phyloP scores from a whole-genome alignment of 352 stramenopile genomes.

The Phytophthora cryptogea region DNA sequence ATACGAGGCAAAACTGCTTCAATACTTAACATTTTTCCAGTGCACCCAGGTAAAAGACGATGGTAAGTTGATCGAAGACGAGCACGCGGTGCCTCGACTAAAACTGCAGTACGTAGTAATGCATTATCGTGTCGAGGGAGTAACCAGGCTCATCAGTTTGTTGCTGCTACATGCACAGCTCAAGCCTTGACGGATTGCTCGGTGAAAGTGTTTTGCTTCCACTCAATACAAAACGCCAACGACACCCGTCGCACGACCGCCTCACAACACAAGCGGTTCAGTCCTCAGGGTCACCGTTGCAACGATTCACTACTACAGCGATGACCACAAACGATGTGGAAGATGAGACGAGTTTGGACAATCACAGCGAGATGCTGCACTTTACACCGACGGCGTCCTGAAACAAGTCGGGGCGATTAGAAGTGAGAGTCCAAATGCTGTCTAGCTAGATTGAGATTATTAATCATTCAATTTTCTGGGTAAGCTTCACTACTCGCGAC shows the following conservation, averaged over 20 bases:
- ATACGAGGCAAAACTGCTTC: neutral
- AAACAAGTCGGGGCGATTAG: neutral
- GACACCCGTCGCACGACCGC: constrained; percentile 1
- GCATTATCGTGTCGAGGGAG: neutral
- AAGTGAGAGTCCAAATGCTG: too few relatives aligned
- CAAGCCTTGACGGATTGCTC: constrained; percentile 8
- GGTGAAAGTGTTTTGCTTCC: constrained; percentile 55
- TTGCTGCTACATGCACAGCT: constrained; percentile 4
- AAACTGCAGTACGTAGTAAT: constrained; percentile 6
- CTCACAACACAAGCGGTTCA: neutral
- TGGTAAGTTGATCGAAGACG: constrained; percentile 1
- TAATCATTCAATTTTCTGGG: constrained; percentile 3
- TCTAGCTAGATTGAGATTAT: neutral
- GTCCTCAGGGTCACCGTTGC: constrained; percentile 5
- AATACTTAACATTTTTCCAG: neutral
- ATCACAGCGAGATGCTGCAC: constrained; percentile 49
- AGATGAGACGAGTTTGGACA: constrained; percentile 16
- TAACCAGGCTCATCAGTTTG: neutral
- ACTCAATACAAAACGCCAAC: constrained; percentile 16
- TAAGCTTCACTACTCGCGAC: constrained; percentile 12
- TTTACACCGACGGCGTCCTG: constrained; percentile 18
- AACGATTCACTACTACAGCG: neutral
- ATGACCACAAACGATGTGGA: neutral
- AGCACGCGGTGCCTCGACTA: neutral
- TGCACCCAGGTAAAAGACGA: constrained; percentile 1